Percentiles rank a stretch among this genome's conserved stretches.
Conservation (phyloP, 345 rosid genomes). For the Eucalyptus grandis region DNA sequence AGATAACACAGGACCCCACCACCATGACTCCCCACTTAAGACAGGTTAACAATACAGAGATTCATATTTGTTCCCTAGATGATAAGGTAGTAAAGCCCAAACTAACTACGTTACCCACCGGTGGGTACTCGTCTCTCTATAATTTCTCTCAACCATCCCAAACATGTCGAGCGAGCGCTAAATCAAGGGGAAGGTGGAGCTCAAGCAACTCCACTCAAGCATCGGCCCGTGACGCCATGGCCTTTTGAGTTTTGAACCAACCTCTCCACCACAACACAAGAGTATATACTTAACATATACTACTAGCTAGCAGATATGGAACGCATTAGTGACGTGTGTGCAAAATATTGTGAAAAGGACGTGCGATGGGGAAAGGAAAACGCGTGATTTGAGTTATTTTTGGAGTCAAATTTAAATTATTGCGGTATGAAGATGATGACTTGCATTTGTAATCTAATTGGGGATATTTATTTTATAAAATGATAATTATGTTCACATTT, state of each 20-base stretch:
- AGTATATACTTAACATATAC: neutral
- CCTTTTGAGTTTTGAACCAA: no score
- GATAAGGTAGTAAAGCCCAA: no score
- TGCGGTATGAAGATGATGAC: neutral
- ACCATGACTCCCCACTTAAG: fast-evolving
- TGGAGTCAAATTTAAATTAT: neutral
- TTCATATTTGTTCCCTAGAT: fast-evolving
- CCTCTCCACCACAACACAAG: neutral
- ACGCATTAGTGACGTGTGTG: neutral
- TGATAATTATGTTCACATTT: neutral
- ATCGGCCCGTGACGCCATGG: neutral
- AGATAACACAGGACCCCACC: fast-evolving
- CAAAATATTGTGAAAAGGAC: neutral
- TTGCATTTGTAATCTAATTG: neutral
- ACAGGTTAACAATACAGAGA: fast-evolving
- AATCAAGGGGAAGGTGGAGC: neutral
- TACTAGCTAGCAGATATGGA: neutral
- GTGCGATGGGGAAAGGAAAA: neutral
- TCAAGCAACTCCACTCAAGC: neutral
- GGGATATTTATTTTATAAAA: neutral
- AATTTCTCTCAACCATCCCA: fast-evolving
- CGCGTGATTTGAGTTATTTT: neutral
- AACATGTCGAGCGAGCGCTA: neutral
- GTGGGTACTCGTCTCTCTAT: neutral
- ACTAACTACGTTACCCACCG: fast-evolving